Evolutionary conservation across 208 protist species (phyloP).

Genomic region (Porcisia hertigi): DNA sequence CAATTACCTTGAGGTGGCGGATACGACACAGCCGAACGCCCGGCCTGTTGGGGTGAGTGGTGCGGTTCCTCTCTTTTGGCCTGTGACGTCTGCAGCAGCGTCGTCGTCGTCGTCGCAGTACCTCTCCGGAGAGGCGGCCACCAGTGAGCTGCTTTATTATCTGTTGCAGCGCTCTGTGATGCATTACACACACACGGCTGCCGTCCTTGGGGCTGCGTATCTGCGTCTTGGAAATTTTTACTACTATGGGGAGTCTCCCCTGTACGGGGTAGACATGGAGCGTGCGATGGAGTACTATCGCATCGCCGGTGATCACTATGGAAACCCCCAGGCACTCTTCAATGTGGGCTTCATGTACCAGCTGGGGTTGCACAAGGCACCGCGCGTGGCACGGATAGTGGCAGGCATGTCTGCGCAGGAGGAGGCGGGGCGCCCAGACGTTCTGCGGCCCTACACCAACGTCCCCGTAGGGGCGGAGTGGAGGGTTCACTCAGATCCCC

Average conservation of each 20-base stretch:
- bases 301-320: slow-evolving; percentile 31
- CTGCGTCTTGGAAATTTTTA: slow-evolving; percentile 74
- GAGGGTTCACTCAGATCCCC: slow-evolving; percentile 27
- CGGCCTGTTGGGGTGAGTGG: neutral
- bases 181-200: slow-evolving; percentile 12
- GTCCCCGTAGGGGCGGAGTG: slow-evolving; percentile 5
- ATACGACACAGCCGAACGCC: neutral
- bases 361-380: slow-evolving; percentile 42
- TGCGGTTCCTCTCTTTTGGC: slow-evolving; percentile 13
- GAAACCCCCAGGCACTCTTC: slow-evolving; percentile 53
- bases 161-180: slow-evolving; percentile 42
- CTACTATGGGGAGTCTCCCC: slow-evolving; percentile 60
- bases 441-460: slow-evolving; percentile 3
- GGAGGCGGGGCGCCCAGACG: neutral
- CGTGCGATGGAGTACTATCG: slow-evolving; percentile 67
- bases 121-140: slow-evolving; percentile 51
- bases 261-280: slow-evolving; percentile 47
- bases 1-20: slow-evolving; percentile 26
- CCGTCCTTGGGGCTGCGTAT: slow-evolving; percentile 35
- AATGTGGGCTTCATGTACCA: slow-evolving; percentile 76
- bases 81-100: neutral
- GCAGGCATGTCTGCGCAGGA: slow-evolving; percentile 5
- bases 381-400: slow-evolving; percentile 16
- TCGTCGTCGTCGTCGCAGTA: slow-evolving; percentile 10
- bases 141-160: slow-evolving; percentile 42